These are phyloP conservation scores for Hortaea werneckii DNA, from an alignment of 2,329 filamentous ascomycete genomes.

Conservation along the genomic window DNA sequence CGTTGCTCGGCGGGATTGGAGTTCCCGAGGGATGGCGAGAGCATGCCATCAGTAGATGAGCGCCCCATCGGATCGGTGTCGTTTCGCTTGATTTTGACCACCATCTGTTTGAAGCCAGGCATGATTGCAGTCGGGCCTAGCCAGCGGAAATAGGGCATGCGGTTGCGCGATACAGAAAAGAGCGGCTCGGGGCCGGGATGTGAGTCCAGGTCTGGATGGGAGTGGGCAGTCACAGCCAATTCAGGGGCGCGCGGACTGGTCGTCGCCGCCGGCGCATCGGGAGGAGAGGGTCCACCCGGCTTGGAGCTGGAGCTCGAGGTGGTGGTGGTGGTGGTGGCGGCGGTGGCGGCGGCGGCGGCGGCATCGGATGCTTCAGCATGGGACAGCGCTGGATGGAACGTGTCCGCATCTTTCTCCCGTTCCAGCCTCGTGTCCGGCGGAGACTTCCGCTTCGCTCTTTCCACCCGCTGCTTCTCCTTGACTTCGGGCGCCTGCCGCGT, in stretches of 20 bases:
- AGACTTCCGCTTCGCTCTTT: neutral
- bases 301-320: neutral
- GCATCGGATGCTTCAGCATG: neutral
- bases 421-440: neutral
- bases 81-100: slow-evolving; percentile 61
- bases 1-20: slow-evolving; percentile 8
- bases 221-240: neutral
- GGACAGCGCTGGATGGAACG: neutral
- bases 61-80: slow-evolving; percentile 52
- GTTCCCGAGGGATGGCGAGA: slow-evolving; percentile 18
- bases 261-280: neutral
- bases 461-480: neutral
- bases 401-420: neutral
- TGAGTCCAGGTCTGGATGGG: neutral
- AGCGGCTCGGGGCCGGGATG: slow-evolving; percentile 10
- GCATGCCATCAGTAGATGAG: slow-evolving; percentile 36
- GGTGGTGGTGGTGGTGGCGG: no score
- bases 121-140: slow-evolving; percentile 87
- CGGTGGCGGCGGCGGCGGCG: neutral
- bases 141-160: slow-evolving; percentile 82
- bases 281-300: neutral
- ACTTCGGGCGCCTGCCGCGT: slow-evolving; percentile 1
- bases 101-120: slow-evolving; percentile 88
- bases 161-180: slow-evolving; percentile 38
- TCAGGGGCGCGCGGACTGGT: neutral